Conservation (phyloP, 164 flowering plant species). For the Macadamia tetraphylla region DNA sequence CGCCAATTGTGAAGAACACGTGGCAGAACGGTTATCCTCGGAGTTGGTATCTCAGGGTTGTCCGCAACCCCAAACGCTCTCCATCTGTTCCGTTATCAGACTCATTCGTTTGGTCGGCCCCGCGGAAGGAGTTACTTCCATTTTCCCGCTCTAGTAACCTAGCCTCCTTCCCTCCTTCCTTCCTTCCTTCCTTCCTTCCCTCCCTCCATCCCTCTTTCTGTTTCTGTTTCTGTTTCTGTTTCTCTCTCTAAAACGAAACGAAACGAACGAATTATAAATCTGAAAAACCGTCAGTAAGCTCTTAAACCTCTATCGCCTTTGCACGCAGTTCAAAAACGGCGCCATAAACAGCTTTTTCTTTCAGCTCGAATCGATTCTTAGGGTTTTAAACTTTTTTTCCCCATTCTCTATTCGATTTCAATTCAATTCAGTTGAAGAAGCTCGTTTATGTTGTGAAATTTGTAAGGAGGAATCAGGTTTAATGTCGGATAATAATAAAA, state of each 20-base stretch:
- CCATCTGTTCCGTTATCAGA: too few relatives aligned
- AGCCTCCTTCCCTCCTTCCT: too few relatives aligned
- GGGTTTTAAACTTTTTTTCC: background rate
- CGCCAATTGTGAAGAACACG: too few relatives aligned
- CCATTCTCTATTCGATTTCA: background rate
- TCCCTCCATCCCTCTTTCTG: background rate
- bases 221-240: background rate
- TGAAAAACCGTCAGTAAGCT: background rate
- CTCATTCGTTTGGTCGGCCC: too few relatives aligned
- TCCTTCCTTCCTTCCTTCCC: too few relatives aligned
- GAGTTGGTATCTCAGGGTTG: too few relatives aligned
- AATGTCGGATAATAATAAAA: slow-evolving; percentile 20
- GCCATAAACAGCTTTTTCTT: background rate
- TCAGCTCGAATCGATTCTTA: background rate
- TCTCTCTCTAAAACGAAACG: too few relatives aligned
- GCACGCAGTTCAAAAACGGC: background rate
- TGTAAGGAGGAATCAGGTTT: background rate
- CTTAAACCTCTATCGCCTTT: background rate
- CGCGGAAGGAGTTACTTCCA: background rate
- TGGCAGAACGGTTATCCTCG: too few relatives aligned
- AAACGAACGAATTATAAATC: background rate
- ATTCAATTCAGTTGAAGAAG: background rate
- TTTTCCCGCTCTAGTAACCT: background rate
- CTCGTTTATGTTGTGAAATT: slow-evolving; percentile 1
- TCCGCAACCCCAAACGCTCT: too few relatives aligned